These are phyloP conservation scores for Paraphoma sp. DNA, from an alignment of 2,329 filamentous ascomycete species.

Conservation along the genomic window DNA sequence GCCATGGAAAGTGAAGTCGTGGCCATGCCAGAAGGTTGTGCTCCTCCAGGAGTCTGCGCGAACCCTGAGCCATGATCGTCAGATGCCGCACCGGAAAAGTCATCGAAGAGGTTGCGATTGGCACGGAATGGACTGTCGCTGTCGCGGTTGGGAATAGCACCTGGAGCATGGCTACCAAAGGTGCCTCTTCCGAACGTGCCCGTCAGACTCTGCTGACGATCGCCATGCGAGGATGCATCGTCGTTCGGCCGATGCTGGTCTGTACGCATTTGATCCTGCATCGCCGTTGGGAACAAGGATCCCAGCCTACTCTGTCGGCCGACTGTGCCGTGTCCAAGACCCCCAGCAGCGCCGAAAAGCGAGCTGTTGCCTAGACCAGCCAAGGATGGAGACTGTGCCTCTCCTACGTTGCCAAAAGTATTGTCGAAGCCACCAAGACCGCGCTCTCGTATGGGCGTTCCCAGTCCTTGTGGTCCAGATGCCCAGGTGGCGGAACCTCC, in stretches of 20 bases:
- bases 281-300: conserved; percentile 83
- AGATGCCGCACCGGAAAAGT: conserved; percentile 39
- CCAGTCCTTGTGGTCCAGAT: conserved; percentile 74
- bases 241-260: conserved; percentile 61
- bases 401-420: conserved; percentile 77
- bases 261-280: conserved; percentile 89
- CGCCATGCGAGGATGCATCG: conserved; percentile 54
- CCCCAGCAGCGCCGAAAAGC: conserved; percentile 66
- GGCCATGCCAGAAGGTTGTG: conserved; percentile 29
- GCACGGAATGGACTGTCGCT: conserved; percentile 50
- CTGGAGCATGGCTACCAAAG: conserved; percentile 52
- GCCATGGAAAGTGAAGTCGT: conserved; percentile 43
- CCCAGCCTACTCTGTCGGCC: conserved; percentile 82
- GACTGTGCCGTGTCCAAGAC: conserved; percentile 66
- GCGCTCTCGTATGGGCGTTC: conserved; percentile 70
- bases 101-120: conserved; percentile 48
- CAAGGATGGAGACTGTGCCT: conserved; percentile 77
- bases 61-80: conserved; percentile 37
- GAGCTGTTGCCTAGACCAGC: conserved; percentile 68
- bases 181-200: conserved; percentile 71
- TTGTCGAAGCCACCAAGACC: conserved; percentile 58
- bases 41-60: conserved; percentile 29
- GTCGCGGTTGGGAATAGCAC: conserved; percentile 42
- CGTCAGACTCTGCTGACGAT: conserved; percentile 57
- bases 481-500: conserved; percentile 69